Conservation (phyloP, 352 stramenopile species). For the Globisporangium acanthophoron region DNA sequence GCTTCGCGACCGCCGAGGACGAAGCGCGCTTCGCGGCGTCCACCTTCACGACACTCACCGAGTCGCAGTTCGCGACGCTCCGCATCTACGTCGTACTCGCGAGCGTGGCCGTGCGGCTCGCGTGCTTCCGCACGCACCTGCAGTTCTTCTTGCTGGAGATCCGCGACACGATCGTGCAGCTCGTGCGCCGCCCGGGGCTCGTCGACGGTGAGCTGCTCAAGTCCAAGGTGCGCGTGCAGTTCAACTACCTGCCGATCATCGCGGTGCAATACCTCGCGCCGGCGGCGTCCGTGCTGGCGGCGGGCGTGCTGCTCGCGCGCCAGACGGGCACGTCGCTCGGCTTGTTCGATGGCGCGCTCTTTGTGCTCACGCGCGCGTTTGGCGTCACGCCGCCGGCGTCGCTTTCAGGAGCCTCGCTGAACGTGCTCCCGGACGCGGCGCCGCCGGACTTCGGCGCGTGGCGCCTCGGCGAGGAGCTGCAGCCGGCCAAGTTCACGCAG, state of each 20-base stretch:
- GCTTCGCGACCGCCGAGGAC: conserved; percentile 31
- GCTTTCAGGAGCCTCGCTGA: conserved; percentile 12
- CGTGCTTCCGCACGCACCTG: conserved; percentile 58
- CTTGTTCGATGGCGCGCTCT: conserved; percentile 23
- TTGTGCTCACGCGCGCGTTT: conserved; percentile 18
- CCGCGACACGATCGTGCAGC: conserved; percentile 52
- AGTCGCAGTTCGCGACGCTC: conserved; percentile 48
- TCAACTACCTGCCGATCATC: conserved; percentile 80
- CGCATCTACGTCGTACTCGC: conserved; percentile 49
- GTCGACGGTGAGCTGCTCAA: conserved; percentile 59
- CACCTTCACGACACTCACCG: conserved; percentile 24
- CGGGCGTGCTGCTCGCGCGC: conserved; percentile 41
- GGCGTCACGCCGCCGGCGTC: conserved; percentile 11
- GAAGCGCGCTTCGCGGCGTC: conserved; percentile 12
- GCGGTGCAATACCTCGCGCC: conserved; percentile 76
- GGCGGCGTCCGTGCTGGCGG: conserved; percentile 30
- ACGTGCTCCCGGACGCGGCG: conserved; percentile 28
- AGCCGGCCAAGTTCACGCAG: conserved; percentile 28
- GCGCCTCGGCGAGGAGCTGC: conserved; percentile 50
- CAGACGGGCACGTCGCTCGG: conserved; percentile 53
- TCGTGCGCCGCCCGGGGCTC: conserved; percentile 42
- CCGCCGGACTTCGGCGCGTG: conserved; percentile 52
- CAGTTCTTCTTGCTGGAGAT: conserved; percentile 77
- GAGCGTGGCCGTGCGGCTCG: conserved; percentile 38
- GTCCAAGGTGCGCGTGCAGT: conserved; percentile 70